Percentiles rank a stretch among this genome's conserved stretches.
Conservation (phyloP, 75 land plant species). For the Cupressus sempervirens region DNA sequence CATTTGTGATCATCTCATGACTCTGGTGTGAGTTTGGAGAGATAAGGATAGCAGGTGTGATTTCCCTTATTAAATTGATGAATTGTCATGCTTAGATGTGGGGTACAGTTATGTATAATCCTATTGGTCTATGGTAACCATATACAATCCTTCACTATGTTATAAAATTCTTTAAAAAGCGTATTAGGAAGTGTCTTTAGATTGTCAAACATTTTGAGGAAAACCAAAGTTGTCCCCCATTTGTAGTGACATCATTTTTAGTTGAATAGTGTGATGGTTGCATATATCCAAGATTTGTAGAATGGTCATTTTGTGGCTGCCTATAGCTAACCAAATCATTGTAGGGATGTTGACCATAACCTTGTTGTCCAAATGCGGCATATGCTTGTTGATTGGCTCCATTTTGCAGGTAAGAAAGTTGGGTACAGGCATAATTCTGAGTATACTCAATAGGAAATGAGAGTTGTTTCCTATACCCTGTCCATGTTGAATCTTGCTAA, state of each 20-base stretch:
- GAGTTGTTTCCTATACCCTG: not conserved
- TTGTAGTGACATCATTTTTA: not conserved
- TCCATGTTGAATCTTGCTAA: conserved; percentile 29
- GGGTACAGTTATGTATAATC: too few species aligned
- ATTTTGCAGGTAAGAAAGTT: conserved; percentile 9
- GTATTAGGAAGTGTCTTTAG: too few species aligned
- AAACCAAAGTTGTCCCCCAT: too few species aligned
- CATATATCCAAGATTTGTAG: conserved; percentile 1
- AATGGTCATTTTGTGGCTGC: conserved; percentile 1
- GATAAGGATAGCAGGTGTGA: too few species aligned
- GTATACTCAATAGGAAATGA: not conserved
- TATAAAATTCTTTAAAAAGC: too few species aligned
- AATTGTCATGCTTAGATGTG: too few species aligned
- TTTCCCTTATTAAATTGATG: too few species aligned
- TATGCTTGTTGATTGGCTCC: conserved; percentile 1
- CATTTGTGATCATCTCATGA: too few species aligned
- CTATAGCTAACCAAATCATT: not conserved
- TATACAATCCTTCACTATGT: too few species aligned
- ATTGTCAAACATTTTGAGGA: too few species aligned
- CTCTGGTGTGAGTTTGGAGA: too few species aligned
- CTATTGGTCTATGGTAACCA: too few species aligned
- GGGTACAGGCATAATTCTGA: not conserved
- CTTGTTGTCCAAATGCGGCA: not conserved
- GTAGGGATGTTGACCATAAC: not conserved
- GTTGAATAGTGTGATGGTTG: not conserved